These are phyloP conservation scores for Kazachstania sp. DNA, from an alignment of 1,139 yeast species.

Conservation along the genomic window DNA sequence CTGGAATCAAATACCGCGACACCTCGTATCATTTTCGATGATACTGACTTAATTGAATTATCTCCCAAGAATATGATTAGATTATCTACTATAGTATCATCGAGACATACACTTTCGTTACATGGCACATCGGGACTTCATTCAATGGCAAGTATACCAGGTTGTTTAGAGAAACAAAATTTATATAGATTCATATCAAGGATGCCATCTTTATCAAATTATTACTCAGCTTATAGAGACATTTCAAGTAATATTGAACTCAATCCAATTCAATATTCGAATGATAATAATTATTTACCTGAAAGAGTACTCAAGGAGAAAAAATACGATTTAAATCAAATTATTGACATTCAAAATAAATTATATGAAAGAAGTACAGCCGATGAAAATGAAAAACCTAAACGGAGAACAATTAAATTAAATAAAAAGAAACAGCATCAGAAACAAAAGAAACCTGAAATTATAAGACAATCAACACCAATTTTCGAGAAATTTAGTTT, in stretches of 20 bases:
- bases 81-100: constrained; percentile 59
- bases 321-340: constrained; percentile 20
- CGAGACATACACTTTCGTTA: constrained; percentile 70
- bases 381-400: constrained; percentile 20
- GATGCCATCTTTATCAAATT: constrained; percentile 28
- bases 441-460: background rate
- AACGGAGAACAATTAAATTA: constrained; percentile 25
- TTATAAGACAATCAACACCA: background rate
- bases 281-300: constrained; percentile 21
- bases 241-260: background rate
- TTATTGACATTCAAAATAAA: constrained; percentile 26
- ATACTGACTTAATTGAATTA: constrained; percentile 33
- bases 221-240: constrained; percentile 9
- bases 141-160: constrained; percentile 24
- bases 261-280: background rate
- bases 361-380: constrained; percentile 25
- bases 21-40: background rate
- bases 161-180: constrained; percentile 35
- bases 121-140: constrained; percentile 43
- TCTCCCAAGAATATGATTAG: constrained; percentile 66
- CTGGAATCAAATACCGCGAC: background rate
- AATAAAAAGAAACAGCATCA: constrained; percentile 9
- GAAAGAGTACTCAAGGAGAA: constrained; percentile 19
- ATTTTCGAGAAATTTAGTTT: constrained; percentile 1
- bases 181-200: constrained; percentile 31